Conservation (phyloP, 805 yeast genomes). For the Clavispora santaluciae region DNA sequence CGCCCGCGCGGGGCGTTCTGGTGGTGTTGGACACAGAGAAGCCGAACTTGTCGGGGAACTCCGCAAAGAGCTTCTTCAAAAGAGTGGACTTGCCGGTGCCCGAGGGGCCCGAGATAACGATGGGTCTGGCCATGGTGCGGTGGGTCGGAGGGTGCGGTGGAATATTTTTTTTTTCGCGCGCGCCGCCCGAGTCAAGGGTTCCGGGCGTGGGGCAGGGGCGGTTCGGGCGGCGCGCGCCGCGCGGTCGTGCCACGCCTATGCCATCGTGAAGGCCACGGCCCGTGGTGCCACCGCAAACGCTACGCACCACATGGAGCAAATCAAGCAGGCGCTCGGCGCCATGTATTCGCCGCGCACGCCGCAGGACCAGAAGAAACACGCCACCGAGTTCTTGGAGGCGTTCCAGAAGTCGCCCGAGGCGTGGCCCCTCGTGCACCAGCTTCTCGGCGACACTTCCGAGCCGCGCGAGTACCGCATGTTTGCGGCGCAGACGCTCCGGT, state of each 20-base stretch:
- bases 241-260: not conserved
- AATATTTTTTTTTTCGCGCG: not conserved
- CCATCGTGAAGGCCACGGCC: not conserved
- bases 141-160: not conserved
- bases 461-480: constrained; percentile 66
- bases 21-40: constrained; percentile 94
- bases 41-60: constrained; percentile 85
- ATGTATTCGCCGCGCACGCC: constrained; percentile 40
- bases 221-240: no score
- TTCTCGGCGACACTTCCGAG: constrained; percentile 35
- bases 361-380: constrained; percentile 45
- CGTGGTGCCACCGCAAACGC: no score
- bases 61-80: constrained; percentile 82
- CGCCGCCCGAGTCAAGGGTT: no score
- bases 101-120: constrained; percentile 95
- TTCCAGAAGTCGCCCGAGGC: constrained; percentile 83
- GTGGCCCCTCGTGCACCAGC: constrained; percentile 65
- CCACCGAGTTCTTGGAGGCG: constrained; percentile 57
- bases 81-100: constrained; percentile 96
- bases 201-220: no score
- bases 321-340: constrained; percentile 43
- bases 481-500: constrained; percentile 86
- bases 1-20: constrained; percentile 88
- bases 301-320: constrained; percentile 24
- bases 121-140: constrained; percentile 54